Evolutionary conservation across 257 asterid genomes (phyloP), one percentile per base, ranked within the genome.

Genomic region (Lycium ferocissimum): DNA sequence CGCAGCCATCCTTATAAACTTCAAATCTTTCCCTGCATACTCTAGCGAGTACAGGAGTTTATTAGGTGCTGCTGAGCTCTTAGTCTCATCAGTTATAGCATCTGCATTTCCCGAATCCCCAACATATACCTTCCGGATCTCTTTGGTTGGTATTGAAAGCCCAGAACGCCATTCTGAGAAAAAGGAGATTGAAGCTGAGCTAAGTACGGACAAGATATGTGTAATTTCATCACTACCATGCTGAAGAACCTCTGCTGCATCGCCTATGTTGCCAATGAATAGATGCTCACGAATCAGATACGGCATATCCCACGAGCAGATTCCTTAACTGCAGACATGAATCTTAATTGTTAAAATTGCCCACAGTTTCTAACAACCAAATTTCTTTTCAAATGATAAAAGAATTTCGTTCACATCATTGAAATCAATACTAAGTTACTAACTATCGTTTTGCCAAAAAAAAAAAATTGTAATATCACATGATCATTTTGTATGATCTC

Each of bases 221-320:
- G 98, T 97, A 84, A 95, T 86, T 80, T 93, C 95, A 45, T 88
- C 88, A 83, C 94, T 94, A 47, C 95, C 98, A 61, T 92, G 90
- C 92, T 94, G 98, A 66, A 96, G 98, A 91, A 93, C 84, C 80
- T 96, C 98, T 1, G 97, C 99, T 20, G 99, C 99, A 69, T 94
- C 97, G 62, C 94, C 88, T 33, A 96, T 96, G 92, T 96, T 92
- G 43, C 98, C 98, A 79, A 96, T 92, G 58, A 91, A 93, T 81
- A 96, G 89, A 89, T 88, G 89, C 89, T 94, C 98, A 1, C 98
- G 96, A 71, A 96, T 98, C 82, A 92, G 94, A 90, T 91, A 91
- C 70, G 97, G 97, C 99, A 96, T 95, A 87, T 91, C 94, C 71
- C 87, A 78, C 84, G 12, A 72, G 78, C 85, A 67, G 69, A 83